Evolutionary conservation across 1,284 basidiomycete species (phyloP).

Genomic region (Ganoderma multipileum): DNA sequence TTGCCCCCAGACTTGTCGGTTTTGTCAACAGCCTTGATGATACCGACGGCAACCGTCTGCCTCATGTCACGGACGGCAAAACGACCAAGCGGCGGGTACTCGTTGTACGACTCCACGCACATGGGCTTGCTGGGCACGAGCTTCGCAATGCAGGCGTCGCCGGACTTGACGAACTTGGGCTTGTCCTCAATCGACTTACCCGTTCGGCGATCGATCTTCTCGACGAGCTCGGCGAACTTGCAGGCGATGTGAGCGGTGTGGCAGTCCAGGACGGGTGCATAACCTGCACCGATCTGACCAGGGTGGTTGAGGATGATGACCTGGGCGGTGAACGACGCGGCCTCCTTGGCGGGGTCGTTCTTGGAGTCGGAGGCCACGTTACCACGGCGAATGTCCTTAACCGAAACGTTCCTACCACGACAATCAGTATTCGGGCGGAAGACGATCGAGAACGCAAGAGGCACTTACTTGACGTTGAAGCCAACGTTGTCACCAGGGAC

Average conservation of each 20-base stretch:
- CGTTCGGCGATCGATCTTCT: slow-evolving; percentile 99
- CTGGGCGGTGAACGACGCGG: slow-evolving; percentile 99
- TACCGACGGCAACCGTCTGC: slow-evolving; percentile 96
- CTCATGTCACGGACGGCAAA: slow-evolving; percentile 99
- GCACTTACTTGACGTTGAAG: slow-evolving; percentile 91
- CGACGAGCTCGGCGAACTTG: slow-evolving; percentile 97
- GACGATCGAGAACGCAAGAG: background rate
- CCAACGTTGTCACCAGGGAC: slow-evolving; percentile 99
- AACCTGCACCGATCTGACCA: slow-evolving; percentile 98
- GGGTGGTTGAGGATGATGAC: slow-evolving; percentile 99
- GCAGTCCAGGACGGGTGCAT: slow-evolving; percentile 99
- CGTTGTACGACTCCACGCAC: slow-evolving; percentile 97
- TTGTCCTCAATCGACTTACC: slow-evolving; percentile 89
- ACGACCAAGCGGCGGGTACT: slow-evolving; percentile 99
- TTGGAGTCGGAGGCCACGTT: slow-evolving; percentile 99
- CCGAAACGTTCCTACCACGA: slow-evolving; percentile 92
- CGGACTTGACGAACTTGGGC: slow-evolving; percentile 98
- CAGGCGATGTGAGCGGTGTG: slow-evolving; percentile 99
- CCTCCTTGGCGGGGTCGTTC: slow-evolving; percentile 99
- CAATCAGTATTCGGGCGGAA: slow-evolving; percentile 20
- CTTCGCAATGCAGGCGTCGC: slow-evolving; percentile 97
- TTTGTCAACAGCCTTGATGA: slow-evolving; percentile 97
- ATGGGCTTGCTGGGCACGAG: slow-evolving; percentile 97
- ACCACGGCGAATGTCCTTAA: slow-evolving; percentile 99
- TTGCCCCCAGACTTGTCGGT: slow-evolving; percentile 87